phyloP scores from a whole-genome alignment of 1,139 yeast genomes.

The Lodderomyces oxycetoniae region DNA sequence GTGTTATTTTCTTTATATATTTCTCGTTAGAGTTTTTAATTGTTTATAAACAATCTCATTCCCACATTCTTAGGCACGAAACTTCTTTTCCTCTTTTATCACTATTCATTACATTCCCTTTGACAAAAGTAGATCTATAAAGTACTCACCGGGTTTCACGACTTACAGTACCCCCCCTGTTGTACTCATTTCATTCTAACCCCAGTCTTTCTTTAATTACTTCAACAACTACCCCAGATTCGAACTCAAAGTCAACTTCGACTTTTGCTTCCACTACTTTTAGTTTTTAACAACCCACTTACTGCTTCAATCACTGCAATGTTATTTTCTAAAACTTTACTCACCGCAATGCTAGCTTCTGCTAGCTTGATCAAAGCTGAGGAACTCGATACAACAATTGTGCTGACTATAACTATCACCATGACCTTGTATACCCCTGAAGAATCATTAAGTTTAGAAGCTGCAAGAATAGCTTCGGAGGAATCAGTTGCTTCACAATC shows the following conservation, averaged over 20 bases:
- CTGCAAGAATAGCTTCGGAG: slow-evolving; percentile 17
- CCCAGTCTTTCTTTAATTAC: slow-evolving; percentile 28
- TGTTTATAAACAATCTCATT: too few relatives aligned
- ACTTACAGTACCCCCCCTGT: too few relatives aligned
- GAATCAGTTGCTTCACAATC: slow-evolving; percentile 16
- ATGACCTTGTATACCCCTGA: slow-evolving; percentile 40
- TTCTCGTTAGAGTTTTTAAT: too few relatives aligned
- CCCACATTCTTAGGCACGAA: too few relatives aligned
- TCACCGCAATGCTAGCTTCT: slow-evolving; percentile 23
- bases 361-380: slow-evolving; percentile 19
- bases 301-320: slow-evolving; percentile 19
- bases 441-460: slow-evolving; percentile 29
- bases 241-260: not conserved
- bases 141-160: too few relatives aligned
- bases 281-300: too few relatives aligned
- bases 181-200: slow-evolving; percentile 13
- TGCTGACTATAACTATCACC: slow-evolving; percentile 40
- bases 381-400: slow-evolving; percentile 41
- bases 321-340: slow-evolving; percentile 23
- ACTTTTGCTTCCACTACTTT: slow-evolving; percentile 1
- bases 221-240: too few relatives aligned
- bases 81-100: too few relatives aligned
- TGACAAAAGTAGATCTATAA: too few relatives aligned
- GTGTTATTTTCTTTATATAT: too few relatives aligned
- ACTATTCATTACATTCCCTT: too few relatives aligned